These are phyloP conservation scores for Sphagnum tenellum DNA, from an alignment of 225 moss, liverwort and hornwort species.

Conservation along the genomic window DNA sequence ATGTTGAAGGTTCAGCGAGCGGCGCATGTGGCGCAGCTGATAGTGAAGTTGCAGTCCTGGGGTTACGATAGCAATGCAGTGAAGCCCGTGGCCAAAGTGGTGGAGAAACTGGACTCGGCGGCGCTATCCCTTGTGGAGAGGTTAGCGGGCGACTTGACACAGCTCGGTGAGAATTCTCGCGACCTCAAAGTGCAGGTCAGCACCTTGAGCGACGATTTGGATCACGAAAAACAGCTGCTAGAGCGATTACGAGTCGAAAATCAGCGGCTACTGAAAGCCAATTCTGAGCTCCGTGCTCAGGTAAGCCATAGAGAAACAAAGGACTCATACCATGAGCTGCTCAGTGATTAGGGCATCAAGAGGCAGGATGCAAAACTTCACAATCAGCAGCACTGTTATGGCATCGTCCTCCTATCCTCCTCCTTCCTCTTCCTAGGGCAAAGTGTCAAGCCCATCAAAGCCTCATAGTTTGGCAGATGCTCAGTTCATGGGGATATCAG, in stretches of 20 bases:
- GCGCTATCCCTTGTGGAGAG: constrained; percentile 51
- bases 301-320: constrained; percentile 4
- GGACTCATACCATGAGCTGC: no score
- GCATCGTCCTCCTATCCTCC: no score
- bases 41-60: constrained; percentile 62
- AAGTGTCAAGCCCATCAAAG: no score
- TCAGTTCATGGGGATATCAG: no score
- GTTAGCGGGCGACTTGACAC: constrained; percentile 53
- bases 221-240: constrained; percentile 39
- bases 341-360: no score
- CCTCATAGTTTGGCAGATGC: no score
- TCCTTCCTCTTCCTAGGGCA: no score
- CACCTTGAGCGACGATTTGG: constrained; percentile 27
- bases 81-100: constrained; percentile 39
- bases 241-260: constrained; percentile 45
- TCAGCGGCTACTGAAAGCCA: constrained; percentile 35
- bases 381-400: no score
- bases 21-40: constrained; percentile 30
- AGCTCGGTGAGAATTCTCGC: constrained; percentile 51
- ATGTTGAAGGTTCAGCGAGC: constrained; percentile 48
- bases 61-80: constrained; percentile 53
- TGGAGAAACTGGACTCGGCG: constrained; percentile 48
- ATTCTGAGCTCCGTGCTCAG: constrained; percentile 36
- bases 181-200: constrained; percentile 43
- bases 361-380: no score